phyloP scores from a whole-genome alignment of 345 rosid species.

The Gossypium longicalyx region DNA sequence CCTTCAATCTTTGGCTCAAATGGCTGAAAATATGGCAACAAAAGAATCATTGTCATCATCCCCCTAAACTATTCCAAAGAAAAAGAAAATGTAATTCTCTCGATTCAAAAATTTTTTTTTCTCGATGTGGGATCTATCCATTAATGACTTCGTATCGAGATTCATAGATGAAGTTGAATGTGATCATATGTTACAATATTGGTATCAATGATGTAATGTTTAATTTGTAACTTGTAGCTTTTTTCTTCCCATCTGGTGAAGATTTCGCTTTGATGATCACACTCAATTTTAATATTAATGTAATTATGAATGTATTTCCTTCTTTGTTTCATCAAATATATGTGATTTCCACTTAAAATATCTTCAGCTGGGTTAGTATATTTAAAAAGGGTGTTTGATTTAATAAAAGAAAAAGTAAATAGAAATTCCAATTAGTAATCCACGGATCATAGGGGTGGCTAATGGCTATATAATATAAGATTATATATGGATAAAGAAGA shows the following conservation, averaged over 20 bases:
- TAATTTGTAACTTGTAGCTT: too few species aligned
- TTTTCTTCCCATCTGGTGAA: too few species aligned
- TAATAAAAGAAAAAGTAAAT: too few species aligned
- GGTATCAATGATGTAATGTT: not conserved
- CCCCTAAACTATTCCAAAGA: not conserved
- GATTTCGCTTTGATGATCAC: not conserved
- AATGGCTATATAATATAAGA: not conserved
- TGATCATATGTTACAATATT: not conserved
- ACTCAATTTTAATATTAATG: not conserved
- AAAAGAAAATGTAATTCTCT: not conserved
- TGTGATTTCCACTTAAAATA: not conserved
- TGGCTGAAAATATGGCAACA: slow-evolving; percentile 48
- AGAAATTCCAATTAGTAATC: not conserved
- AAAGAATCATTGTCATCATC: not conserved
- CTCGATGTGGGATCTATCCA: slow-evolving; percentile 15
- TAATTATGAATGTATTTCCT: slow-evolving; percentile 2
- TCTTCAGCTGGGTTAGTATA: not conserved
- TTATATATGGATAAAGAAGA: not conserved
- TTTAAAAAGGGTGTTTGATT: too few species aligned
- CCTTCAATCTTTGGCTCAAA: slow-evolving; percentile 72
- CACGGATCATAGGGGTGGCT: not conserved
- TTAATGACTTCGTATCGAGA: not conserved
- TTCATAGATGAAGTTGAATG: not conserved
- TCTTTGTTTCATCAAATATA: not conserved
- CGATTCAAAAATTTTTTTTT: slow-evolving; percentile 13